phyloP scores from a whole-genome alignment of 768 basidiomycete genomes.

The Hygrophorus pudorinus region DNA sequence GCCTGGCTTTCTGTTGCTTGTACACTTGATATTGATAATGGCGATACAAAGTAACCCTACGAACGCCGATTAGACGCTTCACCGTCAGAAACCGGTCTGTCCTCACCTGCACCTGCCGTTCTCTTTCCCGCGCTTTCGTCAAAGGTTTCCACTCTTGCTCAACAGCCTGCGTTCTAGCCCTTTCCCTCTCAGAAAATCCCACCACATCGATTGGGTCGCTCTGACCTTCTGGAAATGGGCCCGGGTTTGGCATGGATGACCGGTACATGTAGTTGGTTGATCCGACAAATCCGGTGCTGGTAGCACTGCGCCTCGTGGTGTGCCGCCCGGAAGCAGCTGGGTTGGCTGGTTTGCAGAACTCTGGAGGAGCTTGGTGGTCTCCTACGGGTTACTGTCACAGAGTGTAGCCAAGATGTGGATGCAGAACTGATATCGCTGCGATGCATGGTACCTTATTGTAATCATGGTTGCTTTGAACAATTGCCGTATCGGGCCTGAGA shows the following conservation, averaged over 20 bases:
- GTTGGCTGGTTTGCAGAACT: constrained; percentile 20
- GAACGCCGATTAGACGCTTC: background rate
- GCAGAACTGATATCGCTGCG: too few species aligned
- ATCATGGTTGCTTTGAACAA: too few species aligned
- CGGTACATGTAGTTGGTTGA: constrained; percentile 31
- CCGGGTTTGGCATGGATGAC: constrained; percentile 21
- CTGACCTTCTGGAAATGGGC: constrained; percentile 25
- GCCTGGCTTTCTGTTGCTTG: too few species aligned
- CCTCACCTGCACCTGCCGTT: background rate
- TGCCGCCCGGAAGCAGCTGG: constrained; percentile 29
- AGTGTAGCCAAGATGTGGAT: too few species aligned
- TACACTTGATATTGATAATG: too few species aligned
- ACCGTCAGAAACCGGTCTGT: background rate
- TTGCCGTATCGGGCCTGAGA: too few species aligned
- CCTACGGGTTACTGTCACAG: too few species aligned
- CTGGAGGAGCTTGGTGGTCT: too few species aligned
- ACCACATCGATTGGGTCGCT: constrained; percentile 13
- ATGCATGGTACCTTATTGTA: too few species aligned
- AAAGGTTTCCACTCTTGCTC: background rate
- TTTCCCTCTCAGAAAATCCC: constrained; percentile 8
- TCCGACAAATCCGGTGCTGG: constrained; percentile 37
- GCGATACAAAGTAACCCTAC: background rate
- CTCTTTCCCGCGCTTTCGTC: constrained; percentile 8
- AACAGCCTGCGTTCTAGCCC: background rate
- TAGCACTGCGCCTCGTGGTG: constrained; percentile 36